phyloP scores from a whole-genome alignment of 495 filamentous ascomycete species.

The Penicillium salamii region DNA sequence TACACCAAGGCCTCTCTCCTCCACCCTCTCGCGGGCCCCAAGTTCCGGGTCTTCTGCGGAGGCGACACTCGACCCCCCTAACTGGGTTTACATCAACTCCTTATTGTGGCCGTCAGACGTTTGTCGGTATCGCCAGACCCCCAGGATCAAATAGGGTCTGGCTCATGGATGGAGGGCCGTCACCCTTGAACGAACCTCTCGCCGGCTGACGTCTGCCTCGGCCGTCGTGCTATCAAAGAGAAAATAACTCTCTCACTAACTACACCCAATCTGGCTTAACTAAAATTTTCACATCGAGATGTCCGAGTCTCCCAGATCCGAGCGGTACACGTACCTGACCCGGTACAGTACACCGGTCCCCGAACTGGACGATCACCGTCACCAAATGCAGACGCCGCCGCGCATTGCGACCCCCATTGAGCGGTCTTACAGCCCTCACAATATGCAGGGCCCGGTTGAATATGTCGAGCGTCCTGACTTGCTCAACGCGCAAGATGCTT shows the following conservation, averaged over 20 bases:
- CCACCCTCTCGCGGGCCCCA: constrained; percentile 90
- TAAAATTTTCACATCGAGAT: constrained; percentile 21
- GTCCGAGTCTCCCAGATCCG: constrained; percentile 63
- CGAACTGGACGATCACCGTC: constrained; percentile 90
- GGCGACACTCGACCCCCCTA: constrained; percentile 98
- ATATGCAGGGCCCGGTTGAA: constrained; percentile 33
- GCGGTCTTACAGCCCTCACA: constrained; percentile 34
- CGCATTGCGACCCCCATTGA: constrained; percentile 53
- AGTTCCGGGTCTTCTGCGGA: constrained; percentile 88
- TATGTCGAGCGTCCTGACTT: constrained; percentile 43
- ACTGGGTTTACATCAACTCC: constrained; percentile 53
- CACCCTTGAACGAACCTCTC: constrained; percentile 32
- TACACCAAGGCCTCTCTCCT: constrained; percentile 73
- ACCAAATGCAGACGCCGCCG: constrained; percentile 67
- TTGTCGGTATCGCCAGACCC: constrained; percentile 47
- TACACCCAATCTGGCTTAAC: constrained; percentile 21
- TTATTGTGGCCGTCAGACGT: constrained; percentile 41
- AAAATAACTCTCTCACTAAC: constrained; percentile 2
- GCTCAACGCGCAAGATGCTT: constrained; percentile 47
- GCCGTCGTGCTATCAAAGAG: constrained; percentile 23
- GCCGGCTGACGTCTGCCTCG: constrained; percentile 31
- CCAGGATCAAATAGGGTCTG: constrained; percentile 44
- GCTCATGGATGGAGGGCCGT: constrained; percentile 43
- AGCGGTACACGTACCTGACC: constrained; percentile 52
- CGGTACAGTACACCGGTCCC: constrained; percentile 76